A percentile compares a stretch with the other conserved stretches of the same genome.
phyloP scores from a whole-genome alignment of 805 yeast species.

The Ascoidea tarda region DNA sequence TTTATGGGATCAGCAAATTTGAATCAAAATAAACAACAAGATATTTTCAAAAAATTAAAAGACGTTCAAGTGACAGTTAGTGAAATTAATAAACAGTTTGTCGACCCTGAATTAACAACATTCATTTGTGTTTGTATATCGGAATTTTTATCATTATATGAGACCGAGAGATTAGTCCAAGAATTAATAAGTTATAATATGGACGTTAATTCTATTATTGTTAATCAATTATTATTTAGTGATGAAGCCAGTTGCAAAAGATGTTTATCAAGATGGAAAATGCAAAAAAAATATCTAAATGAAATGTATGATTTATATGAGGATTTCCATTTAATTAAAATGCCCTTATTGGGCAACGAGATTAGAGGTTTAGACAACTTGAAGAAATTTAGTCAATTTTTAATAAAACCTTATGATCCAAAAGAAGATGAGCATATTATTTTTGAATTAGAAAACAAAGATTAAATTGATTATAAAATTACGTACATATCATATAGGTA shows the following conservation, averaged over 20 bases:
- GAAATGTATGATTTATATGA: slow-evolving; percentile 95
- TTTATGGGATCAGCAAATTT: slow-evolving; percentile 50
- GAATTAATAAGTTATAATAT: slow-evolving; percentile 88
- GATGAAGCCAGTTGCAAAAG: slow-evolving; percentile 69
- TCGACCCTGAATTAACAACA: slow-evolving; percentile 91
- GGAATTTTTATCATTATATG: slow-evolving; percentile 90
- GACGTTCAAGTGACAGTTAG: slow-evolving; percentile 70
- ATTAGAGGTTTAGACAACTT: slow-evolving; percentile 86
- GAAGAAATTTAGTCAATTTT: slow-evolving; percentile 68
- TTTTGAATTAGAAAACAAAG: slow-evolving; percentile 18
- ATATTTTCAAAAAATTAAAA: slow-evolving; percentile 63
- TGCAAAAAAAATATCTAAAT: slow-evolving; percentile 90
- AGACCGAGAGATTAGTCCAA: slow-evolving; percentile 95
- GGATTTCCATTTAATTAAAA: slow-evolving; percentile 90
- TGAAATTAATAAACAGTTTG: slow-evolving; percentile 89
- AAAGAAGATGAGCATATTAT: slow-evolving; percentile 29
- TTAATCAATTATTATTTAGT: slow-evolving; percentile 88
- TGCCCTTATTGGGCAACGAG: slow-evolving; percentile 91
- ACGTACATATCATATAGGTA: background rate
- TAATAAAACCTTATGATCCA: slow-evolving; percentile 67
- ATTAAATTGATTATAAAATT: background rate
- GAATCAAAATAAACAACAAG: slow-evolving; percentile 20
- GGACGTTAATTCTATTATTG: slow-evolving; percentile 94
- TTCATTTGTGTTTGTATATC: slow-evolving; percentile 95
- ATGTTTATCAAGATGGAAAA: slow-evolving; percentile 84